phyloP scores from a whole-genome alignment of 805 yeast genomes.

The Candida silvatica region DNA sequence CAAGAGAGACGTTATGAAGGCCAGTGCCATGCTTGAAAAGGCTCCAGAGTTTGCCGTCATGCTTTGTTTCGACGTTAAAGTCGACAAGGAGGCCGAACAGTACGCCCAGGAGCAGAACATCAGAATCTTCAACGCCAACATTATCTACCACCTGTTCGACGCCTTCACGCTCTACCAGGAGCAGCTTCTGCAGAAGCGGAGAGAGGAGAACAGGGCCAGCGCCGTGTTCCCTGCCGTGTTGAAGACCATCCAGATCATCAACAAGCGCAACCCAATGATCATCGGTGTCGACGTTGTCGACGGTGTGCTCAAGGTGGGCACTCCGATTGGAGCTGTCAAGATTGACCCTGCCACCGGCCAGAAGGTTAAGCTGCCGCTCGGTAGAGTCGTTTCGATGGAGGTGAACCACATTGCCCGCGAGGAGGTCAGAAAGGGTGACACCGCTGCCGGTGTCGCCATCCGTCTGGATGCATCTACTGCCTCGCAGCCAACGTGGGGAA shows the following conservation, averaged over 20 bases:
- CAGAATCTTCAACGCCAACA: slow-evolving; percentile 89
- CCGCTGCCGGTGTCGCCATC: slow-evolving; percentile 98
- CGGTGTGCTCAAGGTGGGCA: slow-evolving; percentile 83
- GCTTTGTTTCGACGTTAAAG: slow-evolving; percentile 96
- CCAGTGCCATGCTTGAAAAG: slow-evolving; percentile 92
- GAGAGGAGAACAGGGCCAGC: slow-evolving; percentile 77
- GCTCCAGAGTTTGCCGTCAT: slow-evolving; percentile 95
- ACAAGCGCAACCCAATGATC: slow-evolving; percentile 98
- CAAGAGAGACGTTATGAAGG: slow-evolving; percentile 98
- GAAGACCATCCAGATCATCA: slow-evolving; percentile 90
- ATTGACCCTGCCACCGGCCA: slow-evolving; percentile 78
- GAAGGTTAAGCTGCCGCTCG: slow-evolving; percentile 62
- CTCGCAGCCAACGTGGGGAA: slow-evolving; percentile 97
- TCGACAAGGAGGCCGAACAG: slow-evolving; percentile 97
- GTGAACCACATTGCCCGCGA: slow-evolving; percentile 85
- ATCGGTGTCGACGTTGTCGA: slow-evolving; percentile 97
- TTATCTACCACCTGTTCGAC: slow-evolving; percentile 94
- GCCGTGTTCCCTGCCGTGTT: slow-evolving; percentile 95
- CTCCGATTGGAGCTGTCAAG: slow-evolving; percentile 93
- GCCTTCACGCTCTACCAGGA: slow-evolving; percentile 88
- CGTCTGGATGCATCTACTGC: slow-evolving; percentile 88
- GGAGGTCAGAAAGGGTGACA: slow-evolving; percentile 85
- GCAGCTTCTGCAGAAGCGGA: slow-evolving; percentile 79
- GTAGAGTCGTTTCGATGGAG: slow-evolving; percentile 88
- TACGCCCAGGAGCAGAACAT: slow-evolving; percentile 92